These are phyloP conservation scores for Aspergillus sp. DNA, from an alignment of 2,329 filamentous ascomycete species.

Conservation along the genomic window DNA sequence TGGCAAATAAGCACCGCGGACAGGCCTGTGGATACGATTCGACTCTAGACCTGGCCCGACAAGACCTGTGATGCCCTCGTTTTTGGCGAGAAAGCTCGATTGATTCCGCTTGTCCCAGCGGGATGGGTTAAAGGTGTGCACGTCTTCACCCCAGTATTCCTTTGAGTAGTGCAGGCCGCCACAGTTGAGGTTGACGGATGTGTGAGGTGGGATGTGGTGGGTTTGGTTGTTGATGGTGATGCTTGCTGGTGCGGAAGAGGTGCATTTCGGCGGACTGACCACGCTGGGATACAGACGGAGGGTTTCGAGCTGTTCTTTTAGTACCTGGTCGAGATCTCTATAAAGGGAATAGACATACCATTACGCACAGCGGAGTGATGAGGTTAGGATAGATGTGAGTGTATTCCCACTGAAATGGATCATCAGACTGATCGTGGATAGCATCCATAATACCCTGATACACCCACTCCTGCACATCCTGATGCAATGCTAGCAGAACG, in stretches of 20 bases:
- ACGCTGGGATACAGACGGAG: slow-evolving; percentile 39
- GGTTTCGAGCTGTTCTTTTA: slow-evolving; percentile 36
- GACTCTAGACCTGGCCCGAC: slow-evolving; percentile 12
- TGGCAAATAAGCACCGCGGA: slow-evolving; percentile 14
- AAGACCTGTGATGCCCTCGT: slow-evolving; percentile 9
- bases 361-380: slow-evolving; percentile 14
- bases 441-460: slow-evolving; percentile 35
- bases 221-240: slow-evolving; percentile 8
- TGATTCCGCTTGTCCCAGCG: slow-evolving; percentile 17
- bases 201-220: slow-evolving; percentile 10
- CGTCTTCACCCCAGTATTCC: slow-evolving; percentile 18
- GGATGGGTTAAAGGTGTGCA: slow-evolving; percentile 6
- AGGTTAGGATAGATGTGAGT: slow-evolving; percentile 35
- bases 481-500: slow-evolving; percentile 41
- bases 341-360: slow-evolving; percentile 9
- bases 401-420: slow-evolving; percentile 30
- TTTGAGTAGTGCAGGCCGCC: slow-evolving; percentile 14
- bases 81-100: slow-evolving; percentile 15
- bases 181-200: slow-evolving; percentile 11
- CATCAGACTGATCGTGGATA: slow-evolving; percentile 7
- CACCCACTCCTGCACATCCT: slow-evolving; percentile 44
- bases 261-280: slow-evolving; percentile 22
- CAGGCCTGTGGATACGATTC: slow-evolving; percentile 15
- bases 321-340: slow-evolving; percentile 2
- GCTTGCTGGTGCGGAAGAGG: slow-evolving; percentile 8